A percentile compares a stretch with the other conserved stretches of the same genome.
phyloP scores from a whole-genome alignment of 371 early-diverging fungal species.

The Mucor saturninus region DNA sequence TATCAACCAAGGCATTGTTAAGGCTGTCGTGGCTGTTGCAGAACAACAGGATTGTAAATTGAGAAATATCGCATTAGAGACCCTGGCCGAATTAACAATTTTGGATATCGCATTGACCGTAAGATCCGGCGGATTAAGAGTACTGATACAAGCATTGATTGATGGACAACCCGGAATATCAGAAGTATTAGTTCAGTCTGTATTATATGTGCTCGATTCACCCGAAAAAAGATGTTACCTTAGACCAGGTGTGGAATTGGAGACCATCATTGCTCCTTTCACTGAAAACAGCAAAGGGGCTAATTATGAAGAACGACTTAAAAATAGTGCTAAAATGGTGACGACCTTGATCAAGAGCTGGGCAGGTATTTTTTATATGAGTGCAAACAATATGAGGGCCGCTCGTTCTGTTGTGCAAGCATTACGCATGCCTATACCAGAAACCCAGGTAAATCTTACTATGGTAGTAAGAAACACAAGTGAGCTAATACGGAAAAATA shows the following conservation, averaged over 20 bases:
- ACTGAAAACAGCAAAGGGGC: conserved; percentile 73
- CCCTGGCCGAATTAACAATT: conserved; percentile 74
- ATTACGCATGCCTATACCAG: conserved; percentile 73
- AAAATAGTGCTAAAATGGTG: conserved; percentile 64
- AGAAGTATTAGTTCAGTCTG: conserved; percentile 66
- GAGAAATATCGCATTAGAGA: conserved; percentile 75
- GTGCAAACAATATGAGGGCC: conserved; percentile 73
- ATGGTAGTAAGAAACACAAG: neutral
- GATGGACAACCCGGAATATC: conserved; percentile 75
- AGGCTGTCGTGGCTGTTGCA: conserved; percentile 76
- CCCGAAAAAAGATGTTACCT: conserved; percentile 70
- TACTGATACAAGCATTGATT: conserved; percentile 69
- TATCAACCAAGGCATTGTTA: conserved; percentile 69
- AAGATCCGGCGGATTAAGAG: conserved; percentile 72
- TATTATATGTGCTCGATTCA: conserved; percentile 76
- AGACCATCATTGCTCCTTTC: conserved; percentile 79
- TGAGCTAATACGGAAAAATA: neutral
- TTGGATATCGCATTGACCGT: conserved; percentile 68
- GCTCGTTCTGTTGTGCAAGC: conserved; percentile 79
- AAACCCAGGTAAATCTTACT: conserved; percentile 64
- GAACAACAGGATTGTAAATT: conserved; percentile 81
- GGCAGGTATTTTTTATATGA: conserved; percentile 82
- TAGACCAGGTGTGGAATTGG: conserved; percentile 76
- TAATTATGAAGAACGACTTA: conserved; percentile 68
- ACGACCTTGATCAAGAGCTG: conserved; percentile 73